Conservation (phyloP, 306 rosid species). For the Crotalaria pallida region DNA sequence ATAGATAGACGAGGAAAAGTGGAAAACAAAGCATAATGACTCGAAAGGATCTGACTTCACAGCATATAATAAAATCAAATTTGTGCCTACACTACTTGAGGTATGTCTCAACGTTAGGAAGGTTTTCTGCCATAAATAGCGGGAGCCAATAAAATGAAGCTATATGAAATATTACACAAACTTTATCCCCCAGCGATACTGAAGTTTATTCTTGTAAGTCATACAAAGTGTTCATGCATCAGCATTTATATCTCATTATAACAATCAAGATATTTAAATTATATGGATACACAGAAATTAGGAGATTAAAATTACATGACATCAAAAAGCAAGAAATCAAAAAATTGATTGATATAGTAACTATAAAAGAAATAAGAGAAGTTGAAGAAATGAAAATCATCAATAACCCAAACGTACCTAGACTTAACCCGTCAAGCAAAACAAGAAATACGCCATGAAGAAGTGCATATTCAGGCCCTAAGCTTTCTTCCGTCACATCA, state of each 20-base stretch:
- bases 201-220: neutral
- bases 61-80: neutral
- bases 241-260: neutral
- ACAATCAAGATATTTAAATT: neutral
- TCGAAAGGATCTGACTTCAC: neutral
- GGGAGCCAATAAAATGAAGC: too few species aligned
- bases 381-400: constrained; percentile 2
- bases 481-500: constrained; percentile 40
- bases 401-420: constrained; percentile 44
- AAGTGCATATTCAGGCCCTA: constrained; percentile 68
- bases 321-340: neutral
- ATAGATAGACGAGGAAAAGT: neutral
- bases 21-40: neutral
- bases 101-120: too few species aligned
- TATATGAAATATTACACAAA: neutral
- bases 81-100: neutral
- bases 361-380: neutral
- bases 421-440: constrained; percentile 88
- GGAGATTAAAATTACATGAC: neutral
- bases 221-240: neutral
- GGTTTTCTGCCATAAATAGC: too few species aligned
- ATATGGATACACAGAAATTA: neutral
- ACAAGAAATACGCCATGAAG: constrained; percentile 91
- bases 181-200: neutral
- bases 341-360: neutral